Base-by-base conservation (phyloP, 139 green algal species). In the Helicosporidium sp. region DNA sequence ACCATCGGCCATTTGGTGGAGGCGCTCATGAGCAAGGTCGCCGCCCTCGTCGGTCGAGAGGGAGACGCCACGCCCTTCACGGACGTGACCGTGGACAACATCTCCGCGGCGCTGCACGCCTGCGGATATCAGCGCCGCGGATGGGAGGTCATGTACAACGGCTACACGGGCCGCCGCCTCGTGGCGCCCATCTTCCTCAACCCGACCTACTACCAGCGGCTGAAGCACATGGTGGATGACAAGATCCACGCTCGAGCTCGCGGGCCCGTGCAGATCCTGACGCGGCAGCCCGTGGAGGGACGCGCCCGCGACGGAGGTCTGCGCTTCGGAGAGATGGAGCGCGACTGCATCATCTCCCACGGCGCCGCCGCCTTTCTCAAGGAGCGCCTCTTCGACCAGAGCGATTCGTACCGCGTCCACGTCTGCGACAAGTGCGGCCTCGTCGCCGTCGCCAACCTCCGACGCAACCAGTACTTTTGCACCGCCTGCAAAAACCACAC, bases 181-280 rank as follows among this genome's bases (percentile, higher is more conserved):
- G 54, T 57, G 46, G 64, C 61, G 7, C 61, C 62, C 26, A 78
- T 97, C 53, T 99, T 96, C 76, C 70, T 97, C 27, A 88, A 87
- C 46, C 90, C 90, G 37, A 99, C 90, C 33, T 97, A 97, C 75
- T 96, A 96, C 70, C 90, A 99, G 78, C 78, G 90, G 18, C 74
- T 99, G 13, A 97, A 97, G 82, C 90, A 99, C 59, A 97, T 99
- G 89, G 64, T 80, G 44, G 85, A 96, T 62, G 87, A 96, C 66
- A 95, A 96, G 65, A 93, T 95, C 55, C 87, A 96, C 72, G 77
- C 64, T 7, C 64, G 80, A 8, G 78, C 68, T 27, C 64, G 76
- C n/a, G 82, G 80, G 2, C 48, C 48, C 22, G 72, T 85, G 22
- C 77, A 92, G 65, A 87, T 95, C 37, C 74, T 99, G 26, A 96